Conservation (phyloP, 2,329 filamentous ascomycete species). For the Dryadomyces sulphureus region DNA sequence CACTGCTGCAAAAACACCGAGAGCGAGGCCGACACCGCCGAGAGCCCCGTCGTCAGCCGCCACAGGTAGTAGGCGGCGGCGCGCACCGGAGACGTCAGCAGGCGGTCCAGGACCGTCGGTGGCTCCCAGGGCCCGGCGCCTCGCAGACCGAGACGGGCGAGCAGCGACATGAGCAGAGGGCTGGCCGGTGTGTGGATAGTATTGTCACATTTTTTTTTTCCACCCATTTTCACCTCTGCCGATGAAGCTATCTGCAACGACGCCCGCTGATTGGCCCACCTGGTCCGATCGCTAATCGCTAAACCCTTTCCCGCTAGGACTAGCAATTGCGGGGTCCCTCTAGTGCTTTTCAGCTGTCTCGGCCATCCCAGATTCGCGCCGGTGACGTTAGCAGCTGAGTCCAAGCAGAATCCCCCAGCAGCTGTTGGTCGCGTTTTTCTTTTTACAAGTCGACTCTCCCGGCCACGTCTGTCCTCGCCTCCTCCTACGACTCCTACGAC, state of each 20-base stretch:
- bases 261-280: neutral
- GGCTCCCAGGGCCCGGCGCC: slow-evolving; percentile 10
- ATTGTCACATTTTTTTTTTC: no score
- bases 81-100: slow-evolving; percentile 55
- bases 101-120: slow-evolving; percentile 41
- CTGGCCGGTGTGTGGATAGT: neutral
- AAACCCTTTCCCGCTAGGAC: neutral
- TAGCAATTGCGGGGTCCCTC: no score
- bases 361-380: no score
- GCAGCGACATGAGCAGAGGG: neutral
- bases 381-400: slow-evolving; percentile 1
- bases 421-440: neutral
- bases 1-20: neutral
- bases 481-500: neutral
- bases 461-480: neutral
- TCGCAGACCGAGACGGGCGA: slow-evolving; percentile 10
- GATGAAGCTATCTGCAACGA: no score
- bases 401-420: neutral
- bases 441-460: neutral
- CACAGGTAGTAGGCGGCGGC: slow-evolving; percentile 49
- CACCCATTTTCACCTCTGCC: no score
- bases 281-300: no score
- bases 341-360: neutral
- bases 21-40: slow-evolving; percentile 16
- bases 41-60: slow-evolving; percentile 48